Conservation (phyloP, 345 rosid genomes). For the Reutealis trisperma region DNA sequence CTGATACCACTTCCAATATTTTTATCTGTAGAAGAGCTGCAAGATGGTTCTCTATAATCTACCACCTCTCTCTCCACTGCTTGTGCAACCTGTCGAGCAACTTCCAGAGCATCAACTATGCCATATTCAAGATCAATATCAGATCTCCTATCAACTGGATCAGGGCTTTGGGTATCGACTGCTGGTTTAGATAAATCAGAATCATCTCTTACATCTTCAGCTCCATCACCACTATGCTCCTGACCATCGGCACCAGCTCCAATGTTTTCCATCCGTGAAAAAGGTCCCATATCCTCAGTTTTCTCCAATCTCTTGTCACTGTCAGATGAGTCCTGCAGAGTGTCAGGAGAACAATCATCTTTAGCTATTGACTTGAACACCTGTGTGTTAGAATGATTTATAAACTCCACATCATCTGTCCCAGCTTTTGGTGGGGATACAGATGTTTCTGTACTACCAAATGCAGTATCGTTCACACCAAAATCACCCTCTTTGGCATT, state of each 20-base stretch:
- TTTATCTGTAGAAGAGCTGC: conserved; percentile 63
- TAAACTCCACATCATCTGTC: conserved; percentile 31
- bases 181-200: conserved; percentile 41
- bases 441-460: conserved; percentile 34
- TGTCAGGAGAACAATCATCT: conserved; percentile 42
- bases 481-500: conserved; percentile 37
- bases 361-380: conserved; percentile 24
- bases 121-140: conserved; percentile 70
- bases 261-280: conserved; percentile 37
- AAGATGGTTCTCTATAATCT: conserved; percentile 60
- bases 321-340: conserved; percentile 38
- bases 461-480: conserved; percentile 15
- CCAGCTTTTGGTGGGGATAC: conserved; percentile 32
- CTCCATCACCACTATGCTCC: conserved; percentile 38
- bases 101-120: conserved; percentile 84
- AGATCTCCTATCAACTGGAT: conserved; percentile 43
- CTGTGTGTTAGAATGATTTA: conserved; percentile 25
- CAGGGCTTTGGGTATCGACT: conserved; percentile 38
- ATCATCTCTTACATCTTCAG: conserved; percentile 40
- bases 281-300: conserved; percentile 29
- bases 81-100: conserved; percentile 89
- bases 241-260: conserved; percentile 44
- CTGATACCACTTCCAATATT: conserved; percentile 43
- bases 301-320: conserved; percentile 36
- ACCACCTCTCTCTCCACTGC: conserved; percentile 85